Evolutionary conservation across 257 asterid species (phyloP).

Genomic region (Phtheirospermum japonicum): DNA sequence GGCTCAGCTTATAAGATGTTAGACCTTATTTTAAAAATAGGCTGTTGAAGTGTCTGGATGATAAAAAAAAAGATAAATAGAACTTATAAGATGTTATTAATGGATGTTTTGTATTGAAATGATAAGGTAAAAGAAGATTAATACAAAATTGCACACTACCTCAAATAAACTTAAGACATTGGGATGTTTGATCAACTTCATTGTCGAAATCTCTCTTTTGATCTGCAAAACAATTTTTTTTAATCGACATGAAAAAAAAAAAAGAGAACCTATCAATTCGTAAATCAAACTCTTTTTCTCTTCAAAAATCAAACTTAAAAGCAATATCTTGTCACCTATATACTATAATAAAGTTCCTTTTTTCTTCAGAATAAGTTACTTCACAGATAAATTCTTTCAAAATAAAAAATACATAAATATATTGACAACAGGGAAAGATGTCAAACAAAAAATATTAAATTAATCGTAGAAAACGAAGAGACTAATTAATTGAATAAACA

Average conservation of each 20-base stretch:
- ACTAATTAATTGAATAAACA: not conserved
- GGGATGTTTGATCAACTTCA: constrained; percentile 86
- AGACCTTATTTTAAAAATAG: no score
- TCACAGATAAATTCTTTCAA: no score
- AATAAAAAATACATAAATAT: no score
- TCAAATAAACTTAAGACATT: constrained; percentile 66
- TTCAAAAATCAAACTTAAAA: not conserved
- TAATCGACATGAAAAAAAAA: not conserved
- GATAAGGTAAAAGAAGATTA: no score
- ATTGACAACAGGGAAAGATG: not conserved
- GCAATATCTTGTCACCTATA: not conserved
- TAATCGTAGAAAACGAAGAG: not conserved
- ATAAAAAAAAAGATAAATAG: not conserved
- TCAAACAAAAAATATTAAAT: not conserved
- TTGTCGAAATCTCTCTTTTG: constrained; percentile 77
- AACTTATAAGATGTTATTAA: no score
- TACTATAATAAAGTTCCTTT: not conserved
- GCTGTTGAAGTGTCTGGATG: no score
- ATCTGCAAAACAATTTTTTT: constrained; percentile 38
- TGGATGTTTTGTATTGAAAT: no score
- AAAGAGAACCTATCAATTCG: not conserved
- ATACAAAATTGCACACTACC: constrained; percentile 34
- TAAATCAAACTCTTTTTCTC: not conserved
- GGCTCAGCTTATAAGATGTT: no score
- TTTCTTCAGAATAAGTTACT: no score